Percentiles rank a stretch among this genome's conserved stretches.
Conservation (phyloP, 2,329 filamentous ascomycete genomes). For the Alternaria triticimaculans region DNA sequence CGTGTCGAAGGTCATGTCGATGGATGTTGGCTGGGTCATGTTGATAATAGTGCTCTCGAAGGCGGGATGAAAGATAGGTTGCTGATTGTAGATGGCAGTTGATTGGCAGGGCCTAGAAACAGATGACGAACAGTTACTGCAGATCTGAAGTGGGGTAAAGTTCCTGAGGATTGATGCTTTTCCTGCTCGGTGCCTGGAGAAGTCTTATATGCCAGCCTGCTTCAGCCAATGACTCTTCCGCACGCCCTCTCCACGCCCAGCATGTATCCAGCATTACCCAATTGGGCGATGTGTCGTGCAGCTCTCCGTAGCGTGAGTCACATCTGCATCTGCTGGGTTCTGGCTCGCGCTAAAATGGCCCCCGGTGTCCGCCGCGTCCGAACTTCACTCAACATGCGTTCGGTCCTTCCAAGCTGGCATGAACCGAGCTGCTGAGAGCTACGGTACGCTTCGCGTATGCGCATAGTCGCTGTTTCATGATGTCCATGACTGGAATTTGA, state of each 20-base stretch:
- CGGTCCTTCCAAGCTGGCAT: background rate
- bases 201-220: conserved; percentile 21
- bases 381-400: background rate
- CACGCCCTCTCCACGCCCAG: conserved; percentile 26
- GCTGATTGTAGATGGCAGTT: background rate
- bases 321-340: conserved; percentile 20
- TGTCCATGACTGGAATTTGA: background rate
- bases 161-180: conserved; percentile 12
- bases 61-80: background rate
- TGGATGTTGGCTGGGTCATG: conserved; percentile 46
- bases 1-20: conserved; percentile 50
- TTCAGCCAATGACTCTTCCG: conserved; percentile 20
- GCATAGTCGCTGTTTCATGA: background rate
- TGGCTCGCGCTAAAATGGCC: conserved; percentile 13
- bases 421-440: background rate
- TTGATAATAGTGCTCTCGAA: conserved; percentile 1
- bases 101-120: background rate
- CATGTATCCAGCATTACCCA: conserved; percentile 16
- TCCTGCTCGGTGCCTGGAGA: conserved; percentile 17
- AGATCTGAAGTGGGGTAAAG: conserved; percentile 5
- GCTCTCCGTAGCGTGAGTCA: conserved; percentile 39
- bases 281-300: conserved; percentile 39
- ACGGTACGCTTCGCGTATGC: background rate
- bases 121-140: background rate
- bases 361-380: conserved; percentile 10